Percentiles rank a stretch among this genome's conserved stretches.
Evolutionary conservation across 768 basidiomycete genomes (phyloP).

Genomic region (Podaxis mareebaensis): DNA sequence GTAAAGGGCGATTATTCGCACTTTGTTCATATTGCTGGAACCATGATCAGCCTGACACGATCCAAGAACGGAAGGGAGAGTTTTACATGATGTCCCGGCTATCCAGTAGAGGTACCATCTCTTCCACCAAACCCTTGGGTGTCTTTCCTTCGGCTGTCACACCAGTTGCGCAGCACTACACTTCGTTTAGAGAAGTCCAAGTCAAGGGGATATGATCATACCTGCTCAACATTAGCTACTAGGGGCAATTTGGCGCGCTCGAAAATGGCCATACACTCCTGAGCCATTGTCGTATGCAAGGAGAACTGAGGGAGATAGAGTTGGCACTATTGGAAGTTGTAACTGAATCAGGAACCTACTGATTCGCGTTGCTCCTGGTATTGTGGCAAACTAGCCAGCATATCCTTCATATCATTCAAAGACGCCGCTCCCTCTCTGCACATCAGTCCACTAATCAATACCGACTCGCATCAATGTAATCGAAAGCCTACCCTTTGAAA

Average conservation of each 20-base stretch:
- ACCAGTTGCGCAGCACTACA: constrained; percentile 91
- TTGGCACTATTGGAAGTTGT: background rate
- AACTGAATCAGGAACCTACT: constrained; percentile 38
- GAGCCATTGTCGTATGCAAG: constrained; percentile 94
- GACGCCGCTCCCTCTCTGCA: constrained; percentile 77
- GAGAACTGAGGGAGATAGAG: constrained; percentile 71
- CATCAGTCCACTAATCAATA: background rate
- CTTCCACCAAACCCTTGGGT: constrained; percentile 94
- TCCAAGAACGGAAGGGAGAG: background rate
- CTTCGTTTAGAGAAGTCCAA: background rate
- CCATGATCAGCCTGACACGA: constrained; percentile 9
- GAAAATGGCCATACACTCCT: constrained; percentile 95
- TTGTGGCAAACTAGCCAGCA: constrained; percentile 93
- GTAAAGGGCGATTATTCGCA: constrained; percentile 94
- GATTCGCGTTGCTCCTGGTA: constrained; percentile 95
- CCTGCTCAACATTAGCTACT: constrained; percentile 92
- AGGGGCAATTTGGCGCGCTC: constrained; percentile 83
- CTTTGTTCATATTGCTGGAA: constrained; percentile 86
- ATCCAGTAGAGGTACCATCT: constrained; percentile 97
- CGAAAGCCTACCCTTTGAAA: constrained; percentile 73
- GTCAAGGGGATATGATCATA: constrained; percentile 18
- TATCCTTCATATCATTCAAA: constrained; percentile 98
- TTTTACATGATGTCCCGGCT: constrained; percentile 80
- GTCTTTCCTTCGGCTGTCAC: constrained; percentile 87
- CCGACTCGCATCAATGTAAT: background rate